Evolutionary conservation across 78 protist species (phyloP).

Genomic region (Dictyostelium brefeldianum): DNA sequence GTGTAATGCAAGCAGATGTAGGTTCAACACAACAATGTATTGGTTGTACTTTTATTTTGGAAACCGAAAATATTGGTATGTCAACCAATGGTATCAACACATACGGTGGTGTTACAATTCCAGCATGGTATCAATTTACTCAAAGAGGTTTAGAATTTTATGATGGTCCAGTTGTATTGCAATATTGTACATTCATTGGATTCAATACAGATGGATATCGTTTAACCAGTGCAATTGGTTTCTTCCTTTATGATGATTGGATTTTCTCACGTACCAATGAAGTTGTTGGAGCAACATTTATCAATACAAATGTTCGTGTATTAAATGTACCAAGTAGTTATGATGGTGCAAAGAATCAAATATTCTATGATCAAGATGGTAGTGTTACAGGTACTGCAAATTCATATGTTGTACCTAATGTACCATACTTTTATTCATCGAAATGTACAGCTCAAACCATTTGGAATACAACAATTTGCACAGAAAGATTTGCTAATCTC

Average conservation of each 20-base stretch:
- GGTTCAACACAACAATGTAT: conserved; percentile 50
- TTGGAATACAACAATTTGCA: conserved; percentile 31
- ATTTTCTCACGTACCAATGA: conserved; percentile 1
- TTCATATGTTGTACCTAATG: conserved; percentile 38
- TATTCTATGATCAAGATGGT: conserved; percentile 38
- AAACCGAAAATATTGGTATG: conserved; percentile 54
- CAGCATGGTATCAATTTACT: conserved; percentile 48
- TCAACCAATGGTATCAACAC: conserved; percentile 21
- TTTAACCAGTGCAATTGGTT: conserved; percentile 45
- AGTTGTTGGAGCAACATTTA: not conserved
- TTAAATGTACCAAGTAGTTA: not conserved
- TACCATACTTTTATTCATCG: conserved; percentile 29
- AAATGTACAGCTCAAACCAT: not conserved
- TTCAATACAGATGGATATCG: conserved; percentile 62
- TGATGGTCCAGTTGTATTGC: conserved; percentile 47
- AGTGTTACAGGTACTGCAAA: conserved; percentile 17
- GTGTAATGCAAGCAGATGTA: conserved; percentile 70
- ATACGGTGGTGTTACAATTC: conserved; percentile 42
- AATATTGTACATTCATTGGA: conserved; percentile 30
- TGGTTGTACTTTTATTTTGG: conserved; percentile 45
- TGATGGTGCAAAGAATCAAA: conserved; percentile 62
- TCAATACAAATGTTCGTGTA: conserved; percentile 6
- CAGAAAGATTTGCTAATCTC: conserved; percentile 24
- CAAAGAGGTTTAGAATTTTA: conserved; percentile 60
- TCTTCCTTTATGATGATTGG: conserved; percentile 56